Evolutionary conservation across 2,329 filamentous ascomycete genomes (phyloP), one percentile per base, ranked within the genome.

Genomic region (Botrytis galanthina): DNA sequence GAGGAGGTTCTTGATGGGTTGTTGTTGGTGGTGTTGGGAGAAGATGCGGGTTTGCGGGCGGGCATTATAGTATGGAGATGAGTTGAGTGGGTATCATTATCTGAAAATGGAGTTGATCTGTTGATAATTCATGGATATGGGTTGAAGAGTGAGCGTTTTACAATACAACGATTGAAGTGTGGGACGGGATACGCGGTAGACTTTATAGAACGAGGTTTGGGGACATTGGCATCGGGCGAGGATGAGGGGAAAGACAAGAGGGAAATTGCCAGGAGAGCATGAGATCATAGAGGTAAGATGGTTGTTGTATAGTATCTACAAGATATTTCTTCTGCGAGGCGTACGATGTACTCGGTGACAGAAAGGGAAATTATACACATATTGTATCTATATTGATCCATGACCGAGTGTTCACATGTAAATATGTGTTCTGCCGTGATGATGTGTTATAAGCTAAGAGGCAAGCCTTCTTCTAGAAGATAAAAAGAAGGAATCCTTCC

Each of bases 401-500:
- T 62, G 10, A 2, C 35, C 60, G 26, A 39, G 60, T 42, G 7
- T 42, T n/a, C 60, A 44, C n/a, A 26, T 63, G 61, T 32, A 7
- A 44, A 29, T 63, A 20, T 20, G 16, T 39, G 16, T 29, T 29
- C 7, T 57, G n/a, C n/a, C 10, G n/a, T 63, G 14, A 32, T 63
- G 26, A 42, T 42, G 18, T 63, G 39, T 42, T n/a, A 63, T 29
- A 10, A 63, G 16, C 37, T 9, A 10, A 44, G 39, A 22, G 35
- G 12, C 22, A 42, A 26, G n/a, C 22, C 20, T 32, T 46, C 9
- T 70, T 57, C 39, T 35, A 42, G 48, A 71, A 22, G 32, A 26
- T 20, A 42, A 39, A 62, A 46, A 35, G 59, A 71, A 71, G 32
- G 22, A 70, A 70, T 70, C 37, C 68, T 70, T 46, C 68, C 20